Conservation (phyloP, 2,329 filamentous ascomycete species). For the Botryosphaeria dothidea region DNA sequence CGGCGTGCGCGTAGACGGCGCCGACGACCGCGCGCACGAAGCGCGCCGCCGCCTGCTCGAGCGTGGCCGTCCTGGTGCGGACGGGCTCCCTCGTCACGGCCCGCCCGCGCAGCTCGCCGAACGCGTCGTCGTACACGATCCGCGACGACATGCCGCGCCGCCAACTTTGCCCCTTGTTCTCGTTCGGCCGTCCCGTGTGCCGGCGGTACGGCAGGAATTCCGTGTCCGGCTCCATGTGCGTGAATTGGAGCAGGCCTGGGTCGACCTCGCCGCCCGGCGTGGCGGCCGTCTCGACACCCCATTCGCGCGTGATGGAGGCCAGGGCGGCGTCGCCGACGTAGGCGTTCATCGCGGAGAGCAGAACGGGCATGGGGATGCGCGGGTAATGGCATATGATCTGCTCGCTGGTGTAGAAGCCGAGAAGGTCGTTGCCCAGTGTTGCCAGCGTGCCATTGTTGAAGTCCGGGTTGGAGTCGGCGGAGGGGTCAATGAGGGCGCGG, state of each 20-base stretch:
- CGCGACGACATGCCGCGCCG: constrained; percentile 59
- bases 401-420: constrained; percentile 88
- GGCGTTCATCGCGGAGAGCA: constrained; percentile 82
- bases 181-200: constrained; percentile 31
- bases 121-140: constrained; percentile 80
- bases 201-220: constrained; percentile 24
- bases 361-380: constrained; percentile 82
- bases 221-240: constrained; percentile 40
- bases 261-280: constrained; percentile 90
- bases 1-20: constrained; percentile 81
- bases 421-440: constrained; percentile 76
- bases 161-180: constrained; percentile 25
- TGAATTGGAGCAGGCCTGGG: constrained; percentile 83
- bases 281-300: constrained; percentile 89
- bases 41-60: constrained; percentile 27
- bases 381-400: constrained; percentile 86
- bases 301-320: constrained; percentile 72
- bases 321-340: constrained; percentile 78
- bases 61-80: constrained; percentile 23
- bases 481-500: constrained; percentile 79
- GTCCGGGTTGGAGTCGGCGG: constrained; percentile 73
- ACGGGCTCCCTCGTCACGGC: background rate
- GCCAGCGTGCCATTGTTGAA: constrained; percentile 91
- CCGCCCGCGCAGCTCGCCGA: constrained; percentile 62
- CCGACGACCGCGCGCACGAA: constrained; percentile 85